Evolutionary conservation across 2,329 filamentous ascomycete species (phyloP), one percentile per base, ranked within the genome.

Genomic region (Stachybotrys echinatus): DNA sequence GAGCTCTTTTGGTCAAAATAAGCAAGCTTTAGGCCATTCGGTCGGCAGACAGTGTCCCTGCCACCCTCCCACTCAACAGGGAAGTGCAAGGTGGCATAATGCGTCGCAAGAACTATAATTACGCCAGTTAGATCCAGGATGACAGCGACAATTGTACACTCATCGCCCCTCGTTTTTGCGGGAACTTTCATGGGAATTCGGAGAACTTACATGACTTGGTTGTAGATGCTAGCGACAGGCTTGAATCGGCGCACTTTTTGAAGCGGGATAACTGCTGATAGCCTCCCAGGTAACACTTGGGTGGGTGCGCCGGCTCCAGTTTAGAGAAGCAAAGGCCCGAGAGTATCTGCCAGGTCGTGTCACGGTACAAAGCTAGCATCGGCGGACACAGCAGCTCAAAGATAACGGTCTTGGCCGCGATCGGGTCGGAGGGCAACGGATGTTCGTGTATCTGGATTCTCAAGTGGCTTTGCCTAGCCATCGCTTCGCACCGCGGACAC

Each of bases 371-470:
- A 1, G 65, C 57, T 22, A 75, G 62, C 0, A 53, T 53, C 6
- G 52, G 47, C 0, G 71, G 72, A 12, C 66, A 66, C 1, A 53
- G 50, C 0, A 76, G 62, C 51, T 77, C 74, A 23, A 75, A 75
- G 0, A 75, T 54, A 0, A 69, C 63, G 5, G 62, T 62, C 34
- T 69, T 68, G 0, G 63, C 61, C 14, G 63, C 47, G 3, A 59
- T 48, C 2, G 50, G 46, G 4, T 66, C 59, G 0, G 58, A 48
- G 0, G 74, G 74, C 0, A 77, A 61, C 0, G 65, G 67, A 4
- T 74, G 59, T 37, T 77, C 74, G 20, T 68, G 69, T 0, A 65
- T 61, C 2, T 53, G 47, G 12, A 76, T 74, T 0, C 49, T 56
- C 42, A 76, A 62, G 2, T 55, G 54, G 4, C 58, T 52, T 3